Conservation (phyloP, 2,329 filamentous ascomycete species). For the Dryadomyces quercivorus region DNA sequence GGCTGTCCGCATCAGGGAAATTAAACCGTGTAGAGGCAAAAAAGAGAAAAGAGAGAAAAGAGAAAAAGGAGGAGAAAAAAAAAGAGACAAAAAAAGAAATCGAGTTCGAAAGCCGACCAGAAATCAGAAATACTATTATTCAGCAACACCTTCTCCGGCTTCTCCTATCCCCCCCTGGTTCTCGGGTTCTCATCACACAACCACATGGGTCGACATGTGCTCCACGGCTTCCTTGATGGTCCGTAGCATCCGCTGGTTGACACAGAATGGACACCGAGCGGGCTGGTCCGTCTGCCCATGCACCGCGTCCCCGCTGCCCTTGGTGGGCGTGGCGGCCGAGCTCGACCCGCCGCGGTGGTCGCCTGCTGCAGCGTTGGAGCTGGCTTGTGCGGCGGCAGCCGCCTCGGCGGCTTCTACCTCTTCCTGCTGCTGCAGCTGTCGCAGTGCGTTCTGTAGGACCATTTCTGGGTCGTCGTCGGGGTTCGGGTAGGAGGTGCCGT, state of each 20-base stretch:
- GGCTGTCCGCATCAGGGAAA: not conserved
- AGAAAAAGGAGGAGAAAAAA: not conserved
- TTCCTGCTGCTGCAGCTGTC: conserved; percentile 46
- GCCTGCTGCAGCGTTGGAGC: conserved; percentile 10
- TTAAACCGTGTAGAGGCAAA: not conserved
- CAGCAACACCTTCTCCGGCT: not conserved
- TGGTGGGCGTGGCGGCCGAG: conserved; percentile 1
- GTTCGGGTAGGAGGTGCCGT: conserved; percentile 19
- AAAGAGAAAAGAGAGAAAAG: not conserved
- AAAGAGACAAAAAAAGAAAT: not conserved
- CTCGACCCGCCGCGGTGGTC: not conserved
- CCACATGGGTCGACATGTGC: conserved; percentile 49
- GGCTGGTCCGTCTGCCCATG: conserved; percentile 29
- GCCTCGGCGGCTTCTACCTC: conserved; percentile 46
- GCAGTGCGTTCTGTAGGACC: conserved; percentile 45
- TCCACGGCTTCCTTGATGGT: conserved; percentile 51
- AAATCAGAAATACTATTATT: not conserved
- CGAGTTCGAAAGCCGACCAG: not conserved
- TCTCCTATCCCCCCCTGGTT: not conserved
- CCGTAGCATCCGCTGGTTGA: conserved; percentile 48
- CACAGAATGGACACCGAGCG: conserved; percentile 46
- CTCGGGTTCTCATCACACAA: conserved; percentile 23
- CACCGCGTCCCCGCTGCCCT: not conserved
- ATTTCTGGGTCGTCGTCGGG: conserved; percentile 43
- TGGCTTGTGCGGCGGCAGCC: conserved; percentile 26